These are phyloP conservation scores for Metarhizium humberi DNA, from an alignment of 2,329 filamentous ascomycete genomes.

Conservation along the genomic window DNA sequence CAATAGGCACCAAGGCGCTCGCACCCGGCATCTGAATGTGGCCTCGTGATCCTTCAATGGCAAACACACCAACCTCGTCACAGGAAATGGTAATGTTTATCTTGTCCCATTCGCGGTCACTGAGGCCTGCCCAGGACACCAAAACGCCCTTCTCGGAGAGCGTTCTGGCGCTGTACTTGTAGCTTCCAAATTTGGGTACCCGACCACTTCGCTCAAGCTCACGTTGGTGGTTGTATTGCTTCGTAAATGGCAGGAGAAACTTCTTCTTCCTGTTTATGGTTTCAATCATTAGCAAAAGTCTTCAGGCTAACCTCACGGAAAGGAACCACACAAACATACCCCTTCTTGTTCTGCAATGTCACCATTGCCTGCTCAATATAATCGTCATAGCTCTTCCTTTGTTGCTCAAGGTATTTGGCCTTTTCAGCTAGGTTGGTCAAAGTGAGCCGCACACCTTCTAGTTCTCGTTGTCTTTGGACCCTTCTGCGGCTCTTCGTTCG, in stretches of 20 bases:
- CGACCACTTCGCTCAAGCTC: slow-evolving; percentile 88
- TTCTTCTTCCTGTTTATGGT: slow-evolving; percentile 61
- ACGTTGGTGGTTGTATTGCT: slow-evolving; percentile 96
- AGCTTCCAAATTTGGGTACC: slow-evolving; percentile 94
- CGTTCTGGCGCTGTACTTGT: slow-evolving; percentile 88
- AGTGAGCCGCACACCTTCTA: slow-evolving; percentile 74
- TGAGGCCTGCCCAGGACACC: slow-evolving; percentile 80
- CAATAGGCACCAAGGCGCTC: slow-evolving; percentile 78
- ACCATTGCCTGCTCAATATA: slow-evolving; percentile 99
- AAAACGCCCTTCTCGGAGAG: slow-evolving; percentile 90
- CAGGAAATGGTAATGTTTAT: slow-evolving; percentile 91
- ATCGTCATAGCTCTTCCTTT: slow-evolving; percentile 96
- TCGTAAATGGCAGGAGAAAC: slow-evolving; percentile 92
- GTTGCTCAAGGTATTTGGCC: slow-evolving; percentile 84
- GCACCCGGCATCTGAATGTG: slow-evolving; percentile 95
- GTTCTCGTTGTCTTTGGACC: slow-evolving; percentile 81
- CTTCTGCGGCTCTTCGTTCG: slow-evolving; percentile 91
- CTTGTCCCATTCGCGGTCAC: slow-evolving; percentile 77
- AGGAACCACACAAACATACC: slow-evolving; percentile 37
- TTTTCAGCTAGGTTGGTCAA: slow-evolving; percentile 72
- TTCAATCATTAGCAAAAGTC: slow-evolving; percentile 9
- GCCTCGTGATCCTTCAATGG: slow-evolving; percentile 80
- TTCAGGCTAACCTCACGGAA: not conserved
- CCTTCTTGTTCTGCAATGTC: slow-evolving; percentile 94
- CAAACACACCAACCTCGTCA: slow-evolving; percentile 90